These are phyloP conservation scores for Theobroma cacao DNA, from an alignment of 345 rosid species.

Conservation along the genomic window DNA sequence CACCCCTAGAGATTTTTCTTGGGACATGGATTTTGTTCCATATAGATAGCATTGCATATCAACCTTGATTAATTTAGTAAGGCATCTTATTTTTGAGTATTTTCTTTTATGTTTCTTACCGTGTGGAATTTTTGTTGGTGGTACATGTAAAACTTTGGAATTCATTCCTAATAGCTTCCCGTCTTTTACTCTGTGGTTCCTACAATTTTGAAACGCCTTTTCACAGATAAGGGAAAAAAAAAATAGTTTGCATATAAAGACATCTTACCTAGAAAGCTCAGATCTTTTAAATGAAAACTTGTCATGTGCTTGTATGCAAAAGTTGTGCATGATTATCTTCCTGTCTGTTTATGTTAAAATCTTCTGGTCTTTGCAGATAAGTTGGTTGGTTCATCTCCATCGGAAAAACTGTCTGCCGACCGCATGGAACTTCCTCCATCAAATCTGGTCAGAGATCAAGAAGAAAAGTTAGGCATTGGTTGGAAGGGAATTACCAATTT, in stretches of 20 bases:
- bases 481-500: constrained; percentile 36
- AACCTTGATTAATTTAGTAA: background rate
- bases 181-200: background rate
- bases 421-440: constrained; percentile 26
- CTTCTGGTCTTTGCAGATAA: constrained; percentile 13
- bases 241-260: background rate
- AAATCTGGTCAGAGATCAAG: constrained; percentile 23
- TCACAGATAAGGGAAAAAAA: background rate
- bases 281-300: background rate
- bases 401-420: constrained; percentile 25
- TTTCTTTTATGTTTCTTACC: background rate
- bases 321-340: background rate
- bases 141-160: background rate
- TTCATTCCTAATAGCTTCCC: background rate
- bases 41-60: background rate
- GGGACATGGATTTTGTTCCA: too few relatives aligned
- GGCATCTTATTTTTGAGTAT: background rate
- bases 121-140: background rate
- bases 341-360: background rate
- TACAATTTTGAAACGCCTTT: background rate
- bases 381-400: constrained; percentile 34
- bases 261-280: background rate
- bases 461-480: constrained; percentile 25
- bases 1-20: too few relatives aligned
- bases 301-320: background rate